Percentiles rank a stretch among this genome's conserved stretches.
phyloP scores from a whole-genome alignment of 2,329 filamentous ascomycete species.

The Ilyonectria robusta region DNA sequence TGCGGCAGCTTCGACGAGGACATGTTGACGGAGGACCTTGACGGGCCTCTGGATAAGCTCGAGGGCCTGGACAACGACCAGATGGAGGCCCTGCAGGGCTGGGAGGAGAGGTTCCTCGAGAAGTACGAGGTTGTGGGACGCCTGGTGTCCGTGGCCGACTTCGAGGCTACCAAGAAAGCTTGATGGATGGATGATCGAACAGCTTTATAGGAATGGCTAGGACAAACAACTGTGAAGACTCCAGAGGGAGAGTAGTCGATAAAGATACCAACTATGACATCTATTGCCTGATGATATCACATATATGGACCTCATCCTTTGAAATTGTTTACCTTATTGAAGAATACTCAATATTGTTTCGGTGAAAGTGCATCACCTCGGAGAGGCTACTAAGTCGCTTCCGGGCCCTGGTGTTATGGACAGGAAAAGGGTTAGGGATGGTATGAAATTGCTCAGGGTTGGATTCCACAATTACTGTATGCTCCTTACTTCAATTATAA shows the following conservation, averaged over 20 bases:
- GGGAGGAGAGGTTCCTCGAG: constrained; percentile 93
- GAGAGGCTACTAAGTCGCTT: too few relatives aligned
- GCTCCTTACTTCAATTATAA: too few relatives aligned
- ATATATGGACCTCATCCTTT: neutral
- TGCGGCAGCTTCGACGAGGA: constrained; percentile 94
- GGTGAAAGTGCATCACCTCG: neutral
- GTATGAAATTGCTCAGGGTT: too few relatives aligned
- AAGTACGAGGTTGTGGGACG: constrained; percentile 97
- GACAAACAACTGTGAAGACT: neutral
- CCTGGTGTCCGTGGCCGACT: constrained; percentile 73
- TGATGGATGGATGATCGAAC: constrained; percentile 5
- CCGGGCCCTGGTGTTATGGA: too few relatives aligned
- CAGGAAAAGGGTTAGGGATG: too few relatives aligned
- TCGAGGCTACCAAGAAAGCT: constrained; percentile 36
- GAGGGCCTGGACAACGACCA: constrained; percentile 80
- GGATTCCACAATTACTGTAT: too few relatives aligned
- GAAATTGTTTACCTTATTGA: neutral
- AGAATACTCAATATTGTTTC: neutral
- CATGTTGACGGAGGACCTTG: constrained; percentile 93
- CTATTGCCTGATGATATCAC: neutral
- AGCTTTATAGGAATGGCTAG: neutral
- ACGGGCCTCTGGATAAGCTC: constrained; percentile 85
- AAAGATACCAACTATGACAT: neutral
- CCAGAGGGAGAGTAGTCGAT: neutral
- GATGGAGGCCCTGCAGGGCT: constrained; percentile 86